Evolutionary conservation across 2,329 filamentous ascomycete genomes (phyloP), one percentile per base, ranked within the genome.

Genomic region (Cytospora paraplurivora): DNA sequence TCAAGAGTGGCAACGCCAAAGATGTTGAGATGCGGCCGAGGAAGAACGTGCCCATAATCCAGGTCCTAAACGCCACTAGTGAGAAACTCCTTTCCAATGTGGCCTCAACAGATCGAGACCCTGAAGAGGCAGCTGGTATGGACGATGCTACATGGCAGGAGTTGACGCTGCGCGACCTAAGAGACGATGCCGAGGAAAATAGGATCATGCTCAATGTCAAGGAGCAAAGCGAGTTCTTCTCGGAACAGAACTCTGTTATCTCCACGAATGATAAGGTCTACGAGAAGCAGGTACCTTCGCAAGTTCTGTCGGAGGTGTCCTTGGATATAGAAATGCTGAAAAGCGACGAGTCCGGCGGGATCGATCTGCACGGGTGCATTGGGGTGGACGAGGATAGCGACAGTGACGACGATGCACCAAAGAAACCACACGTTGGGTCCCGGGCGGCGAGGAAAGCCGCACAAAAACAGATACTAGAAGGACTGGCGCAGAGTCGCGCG

Each of bases 81-180:
- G 92, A 95, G 75, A 97, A 96, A 76, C 90, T 99, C 73, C 89
- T 99, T 84, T 90, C 90, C 55, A 90, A 93, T 68, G 92, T 97
- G 12, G 86, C 90, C 2, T 90, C 93, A 1, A 86, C 89, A 6
- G 93, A 97, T 73, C 78, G 81, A n/a, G 85, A 89, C 65, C 82
- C 85, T 1, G 84, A 88, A 66, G 83, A 81, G 6, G 85, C 88
- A 1, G 85, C 87, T 58, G 88, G 87, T 1, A 79, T 88, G 71
- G 89, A 92, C 65, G 89, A 93, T 69, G 84, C 87, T 47, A 88
- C 89, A 0, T 95, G 89, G 72, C 86, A 88, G 67, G 82, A 93
- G 71, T 79, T 98, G 37, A 84, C 87, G 47, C 81, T 99, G 15
- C 87, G 88, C 33, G 95, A 99, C 79, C 81, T 99, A 38, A 88